These are phyloP conservation scores for Gracilariopsis chorda DNA, from an alignment of 23 red algal genomes.

Conservation along the genomic window DNA sequence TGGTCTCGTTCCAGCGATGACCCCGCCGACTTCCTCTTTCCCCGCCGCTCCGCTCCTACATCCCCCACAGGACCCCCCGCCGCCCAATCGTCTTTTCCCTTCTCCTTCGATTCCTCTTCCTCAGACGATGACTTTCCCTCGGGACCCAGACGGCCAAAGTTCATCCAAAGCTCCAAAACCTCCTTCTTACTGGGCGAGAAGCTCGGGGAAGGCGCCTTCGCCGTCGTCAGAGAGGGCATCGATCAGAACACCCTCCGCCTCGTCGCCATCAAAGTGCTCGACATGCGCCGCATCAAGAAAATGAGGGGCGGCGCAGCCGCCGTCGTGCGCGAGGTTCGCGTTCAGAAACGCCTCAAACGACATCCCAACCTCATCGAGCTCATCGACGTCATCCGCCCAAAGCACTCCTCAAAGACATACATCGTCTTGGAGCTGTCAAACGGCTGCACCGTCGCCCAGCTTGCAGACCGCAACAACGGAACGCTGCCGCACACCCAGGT, in stretches of 20 bases:
- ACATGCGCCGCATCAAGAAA: conserved; percentile 71
- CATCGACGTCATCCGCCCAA: conserved; percentile 84
- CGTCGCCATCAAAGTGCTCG: conserved; percentile 93
- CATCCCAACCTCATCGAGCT: conserved; percentile 95
- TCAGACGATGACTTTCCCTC: conserved; percentile 25
- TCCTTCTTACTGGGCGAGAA: conserved; percentile 86
- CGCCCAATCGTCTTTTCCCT: conserved; percentile 6
- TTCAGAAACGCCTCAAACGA: conserved; percentile 75
- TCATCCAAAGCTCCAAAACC: conserved; percentile 40
- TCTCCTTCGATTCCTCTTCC: neutral
- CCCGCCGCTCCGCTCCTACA: neutral
- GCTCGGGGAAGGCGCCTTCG: conserved; percentile 92
- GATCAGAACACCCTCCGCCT: conserved; percentile 86
- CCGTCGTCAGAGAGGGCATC: conserved; percentile 92
- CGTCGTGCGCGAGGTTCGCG: conserved; percentile 82
- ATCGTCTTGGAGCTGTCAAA: conserved; percentile 95
- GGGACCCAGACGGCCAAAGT: conserved; percentile 21
- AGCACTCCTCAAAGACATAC: conserved; percentile 60
- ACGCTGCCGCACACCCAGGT: conserved; percentile 70
- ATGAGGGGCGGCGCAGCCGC: conserved; percentile 81
- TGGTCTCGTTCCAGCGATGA: conserved; percentile 17
- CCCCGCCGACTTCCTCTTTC: conserved; percentile 5
- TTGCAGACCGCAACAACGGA: conserved; percentile 59
- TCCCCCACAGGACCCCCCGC: neutral
- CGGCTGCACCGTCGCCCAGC: conserved; percentile 82